phyloP scores from a whole-genome alignment of 2,329 filamentous ascomycete species.

The Sporothrix curviconia region DNA sequence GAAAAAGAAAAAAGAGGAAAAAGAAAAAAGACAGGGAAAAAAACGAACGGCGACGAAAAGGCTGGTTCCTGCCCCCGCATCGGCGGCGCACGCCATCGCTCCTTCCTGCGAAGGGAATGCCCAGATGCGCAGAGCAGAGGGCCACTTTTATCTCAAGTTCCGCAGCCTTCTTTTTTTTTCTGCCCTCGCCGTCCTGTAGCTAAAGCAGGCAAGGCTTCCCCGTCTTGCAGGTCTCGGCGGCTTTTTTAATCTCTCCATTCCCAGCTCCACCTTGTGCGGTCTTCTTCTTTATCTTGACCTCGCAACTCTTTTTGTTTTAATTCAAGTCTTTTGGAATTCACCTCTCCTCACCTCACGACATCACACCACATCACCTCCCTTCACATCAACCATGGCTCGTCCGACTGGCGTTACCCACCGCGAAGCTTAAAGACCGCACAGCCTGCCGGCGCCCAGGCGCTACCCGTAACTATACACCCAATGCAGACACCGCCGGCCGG shows the following conservation, averaged over 20 bases:
- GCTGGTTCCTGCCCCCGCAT: neutral
- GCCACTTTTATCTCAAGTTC: conserved; percentile 1
- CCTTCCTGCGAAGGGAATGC: neutral
- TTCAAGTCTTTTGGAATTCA: neutral
- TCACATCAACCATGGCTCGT: neutral
- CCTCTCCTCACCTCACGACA: too few relatives aligned
- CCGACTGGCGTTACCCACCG: neutral
- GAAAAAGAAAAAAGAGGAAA: neutral
- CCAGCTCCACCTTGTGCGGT: too few relatives aligned
- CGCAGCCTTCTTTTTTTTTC: neutral
- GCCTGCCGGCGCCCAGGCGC: too few relatives aligned
- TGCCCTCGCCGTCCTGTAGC: too few relatives aligned
- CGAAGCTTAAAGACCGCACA: too few relatives aligned
- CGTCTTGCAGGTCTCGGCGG: too few relatives aligned
- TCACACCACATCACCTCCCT: neutral
- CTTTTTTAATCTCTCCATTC: too few relatives aligned
- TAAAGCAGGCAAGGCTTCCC: too few relatives aligned
- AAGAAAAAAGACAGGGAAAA: neutral
- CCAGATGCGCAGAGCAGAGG: neutral
- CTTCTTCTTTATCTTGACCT: too few relatives aligned
- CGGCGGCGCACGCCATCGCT: neutral
- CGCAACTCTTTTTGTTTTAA: neutral
- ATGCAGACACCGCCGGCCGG: too few relatives aligned
- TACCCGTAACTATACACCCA: too few relatives aligned
- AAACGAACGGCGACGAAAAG: neutral